A percentile compares a stretch with the other conserved stretches of the same genome.
These are phyloP conservation scores for Setaria italica DNA, from an alignment of 202 grass and related monocot genomes.

Conservation along the genomic window DNA sequence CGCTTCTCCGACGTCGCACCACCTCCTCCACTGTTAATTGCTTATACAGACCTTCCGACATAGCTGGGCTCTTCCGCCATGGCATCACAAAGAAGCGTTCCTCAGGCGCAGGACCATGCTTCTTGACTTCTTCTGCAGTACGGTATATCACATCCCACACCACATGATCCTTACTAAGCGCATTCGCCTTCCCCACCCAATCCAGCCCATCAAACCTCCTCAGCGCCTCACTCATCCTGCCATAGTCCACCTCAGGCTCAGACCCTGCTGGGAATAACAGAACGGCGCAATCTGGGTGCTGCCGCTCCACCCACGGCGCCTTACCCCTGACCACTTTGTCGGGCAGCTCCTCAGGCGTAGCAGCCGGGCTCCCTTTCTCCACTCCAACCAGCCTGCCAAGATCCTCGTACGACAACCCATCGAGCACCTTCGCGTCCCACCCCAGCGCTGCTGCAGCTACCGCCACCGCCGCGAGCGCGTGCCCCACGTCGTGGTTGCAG, in stretches of 20 bases:
- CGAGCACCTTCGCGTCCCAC: conserved; percentile 75
- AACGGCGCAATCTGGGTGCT: conserved; percentile 75
- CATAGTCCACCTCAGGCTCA: conserved; percentile 62
- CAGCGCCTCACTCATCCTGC: conserved; percentile 44
- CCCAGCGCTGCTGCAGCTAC: conserved; percentile 69
- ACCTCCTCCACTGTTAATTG: conserved; percentile 67
- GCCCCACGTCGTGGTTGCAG: conserved; percentile 92
- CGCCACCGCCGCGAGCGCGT: conserved; percentile 64
- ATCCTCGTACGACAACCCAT: conserved; percentile 70
- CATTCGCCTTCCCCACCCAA: conserved; percentile 68
- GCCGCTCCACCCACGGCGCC: conserved; percentile 70
- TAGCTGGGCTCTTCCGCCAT: conserved; percentile 46
- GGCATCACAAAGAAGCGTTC: conserved; percentile 61
- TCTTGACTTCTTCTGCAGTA: conserved; percentile 78
- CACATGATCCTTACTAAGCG: conserved; percentile 85
- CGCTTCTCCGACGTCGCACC: conserved; percentile 65
- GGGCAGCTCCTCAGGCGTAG: conserved; percentile 32
- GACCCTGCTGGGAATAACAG: conserved; percentile 68
- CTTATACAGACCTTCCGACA: conserved; percentile 65
- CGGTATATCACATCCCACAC: conserved; percentile 86
- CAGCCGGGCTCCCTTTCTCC: conserved; percentile 43
- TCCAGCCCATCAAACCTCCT: conserved; percentile 51
- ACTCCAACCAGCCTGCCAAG: conserved; percentile 65
- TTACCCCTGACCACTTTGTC: conserved; percentile 45
- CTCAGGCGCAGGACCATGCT: conserved; percentile 44